Conservation (phyloP, 768 basidiomycete genomes). For the Baorangia bicolor region DNA sequence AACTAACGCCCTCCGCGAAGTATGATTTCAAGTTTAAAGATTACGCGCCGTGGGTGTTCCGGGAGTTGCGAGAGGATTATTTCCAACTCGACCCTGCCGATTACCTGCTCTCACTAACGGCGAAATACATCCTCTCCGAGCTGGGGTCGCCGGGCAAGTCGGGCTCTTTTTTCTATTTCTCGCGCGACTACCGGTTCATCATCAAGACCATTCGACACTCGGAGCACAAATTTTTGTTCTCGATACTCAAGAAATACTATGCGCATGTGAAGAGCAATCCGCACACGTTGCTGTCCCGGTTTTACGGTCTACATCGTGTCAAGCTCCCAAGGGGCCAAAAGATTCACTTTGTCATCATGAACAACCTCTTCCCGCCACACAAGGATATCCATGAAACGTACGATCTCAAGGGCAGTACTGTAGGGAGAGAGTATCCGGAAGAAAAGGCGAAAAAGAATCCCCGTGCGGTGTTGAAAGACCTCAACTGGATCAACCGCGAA, state of each 20-base stretch:
- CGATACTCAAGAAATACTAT: constrained; percentile 82
- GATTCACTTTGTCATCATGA: constrained; percentile 99
- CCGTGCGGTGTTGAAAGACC: constrained; percentile 88
- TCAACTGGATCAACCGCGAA: constrained; percentile 89
- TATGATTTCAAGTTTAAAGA: constrained; percentile 99
- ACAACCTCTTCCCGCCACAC: constrained; percentile 97
- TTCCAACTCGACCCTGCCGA: constrained; percentile 97
- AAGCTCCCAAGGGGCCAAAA: constrained; percentile 92
- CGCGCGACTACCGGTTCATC: constrained; percentile 97
- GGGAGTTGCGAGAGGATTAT: constrained; percentile 88
- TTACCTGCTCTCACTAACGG: constrained; percentile 93
- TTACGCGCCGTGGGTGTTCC: constrained; percentile 98
- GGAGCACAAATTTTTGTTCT: constrained; percentile 91
- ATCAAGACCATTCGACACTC: constrained; percentile 97
- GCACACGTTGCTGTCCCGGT: constrained; percentile 88
- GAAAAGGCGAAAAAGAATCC: constrained; percentile 76
- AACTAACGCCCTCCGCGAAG: constrained; percentile 94
- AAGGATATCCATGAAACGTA: constrained; percentile 97
- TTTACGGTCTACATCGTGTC: constrained; percentile 97
- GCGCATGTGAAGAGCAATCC: constrained; percentile 86
- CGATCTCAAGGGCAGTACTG: constrained; percentile 93
- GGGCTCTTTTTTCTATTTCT: constrained; percentile 99
- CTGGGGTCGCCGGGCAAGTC: constrained; percentile 98
- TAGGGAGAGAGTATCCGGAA: constrained; percentile 85
- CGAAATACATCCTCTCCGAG: constrained; percentile 97